A percentile compares a stretch with the other conserved stretches of the same genome.
Evolutionary conservation across 106 monocot species (phyloP).

Genomic region (Cymbidium sinense): DNA sequence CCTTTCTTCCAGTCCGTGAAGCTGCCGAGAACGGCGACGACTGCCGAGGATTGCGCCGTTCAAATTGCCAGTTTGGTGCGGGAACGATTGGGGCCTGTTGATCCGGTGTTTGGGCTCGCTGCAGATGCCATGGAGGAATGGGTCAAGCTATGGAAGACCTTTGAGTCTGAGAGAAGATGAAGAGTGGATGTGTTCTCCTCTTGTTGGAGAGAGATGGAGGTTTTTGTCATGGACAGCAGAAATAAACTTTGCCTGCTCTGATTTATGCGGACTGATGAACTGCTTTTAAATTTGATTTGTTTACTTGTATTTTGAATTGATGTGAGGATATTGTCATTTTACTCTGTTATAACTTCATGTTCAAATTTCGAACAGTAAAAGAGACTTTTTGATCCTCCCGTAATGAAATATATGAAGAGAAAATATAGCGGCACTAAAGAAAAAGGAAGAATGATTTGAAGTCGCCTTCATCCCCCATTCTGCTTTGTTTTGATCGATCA

Average conservation of each 20-base stretch:
- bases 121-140: slow-evolving; percentile 87
- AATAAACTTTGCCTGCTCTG: neutral
- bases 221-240: neutral
- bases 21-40: slow-evolving; percentile 31
- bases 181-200: neutral
- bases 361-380: too few species aligned
- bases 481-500: too few species aligned
- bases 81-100: slow-evolving; percentile 28
- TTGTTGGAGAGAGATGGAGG: neutral
- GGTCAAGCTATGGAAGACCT: slow-evolving; percentile 64
- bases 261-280: neutral
- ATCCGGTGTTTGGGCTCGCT: slow-evolving; percentile 34
- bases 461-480: too few species aligned
- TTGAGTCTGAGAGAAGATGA: slow-evolving; percentile 20
- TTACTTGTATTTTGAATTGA: neutral
- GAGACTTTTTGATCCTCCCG: too few species aligned
- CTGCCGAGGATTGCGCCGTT: slow-evolving; percentile 51
- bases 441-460: too few species aligned
- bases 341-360: too few species aligned
- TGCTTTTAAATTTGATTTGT: neutral
- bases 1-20: slow-evolving; percentile 64
- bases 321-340: neutral
- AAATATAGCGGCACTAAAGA: too few species aligned
- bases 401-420: too few species aligned
- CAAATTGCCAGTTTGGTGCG: slow-evolving; percentile 52